Conservation (phyloP, 352 stramenopile genomes). For the Phytophthora chlamydospora region DNA sequence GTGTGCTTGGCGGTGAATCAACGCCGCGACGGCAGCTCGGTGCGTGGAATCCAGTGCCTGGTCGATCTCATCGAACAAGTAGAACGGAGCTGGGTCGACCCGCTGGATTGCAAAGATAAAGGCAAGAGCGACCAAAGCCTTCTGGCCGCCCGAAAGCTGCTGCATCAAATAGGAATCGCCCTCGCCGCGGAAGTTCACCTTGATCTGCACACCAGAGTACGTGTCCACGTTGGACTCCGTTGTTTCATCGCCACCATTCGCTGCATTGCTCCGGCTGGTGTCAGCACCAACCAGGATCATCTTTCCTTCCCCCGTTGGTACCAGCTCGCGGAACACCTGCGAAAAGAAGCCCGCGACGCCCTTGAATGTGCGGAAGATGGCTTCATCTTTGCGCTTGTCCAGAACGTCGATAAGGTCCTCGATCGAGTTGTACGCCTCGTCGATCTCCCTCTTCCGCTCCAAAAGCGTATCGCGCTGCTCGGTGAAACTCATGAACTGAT, state of each 20-base stretch:
- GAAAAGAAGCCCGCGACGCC: constrained; percentile 98
- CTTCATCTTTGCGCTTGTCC: constrained; percentile 98
- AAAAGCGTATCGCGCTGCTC: constrained; percentile 93
- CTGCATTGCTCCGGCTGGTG: constrained; percentile 20
- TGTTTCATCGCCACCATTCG: constrained; percentile 23
- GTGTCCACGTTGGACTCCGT: constrained; percentile 80
- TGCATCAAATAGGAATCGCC: constrained; percentile 98
- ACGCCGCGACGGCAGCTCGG: constrained; percentile 93
- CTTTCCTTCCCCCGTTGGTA: constrained; percentile 96
- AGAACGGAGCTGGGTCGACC: constrained; percentile 99
- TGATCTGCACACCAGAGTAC: constrained; percentile 98
- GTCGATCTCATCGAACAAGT: constrained; percentile 99
- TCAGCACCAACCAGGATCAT: constrained; percentile 96
- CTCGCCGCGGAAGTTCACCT: constrained; percentile 96
- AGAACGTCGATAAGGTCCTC: constrained; percentile 90
- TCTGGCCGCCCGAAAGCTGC: constrained; percentile 99
- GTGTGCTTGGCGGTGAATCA: constrained; percentile 97
- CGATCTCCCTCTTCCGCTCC: constrained; percentile 95
- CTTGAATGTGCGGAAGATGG: constrained; percentile 99
- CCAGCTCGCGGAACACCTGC: constrained; percentile 98
- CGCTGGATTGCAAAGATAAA: constrained; percentile 99
- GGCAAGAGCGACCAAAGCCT: constrained; percentile 98
- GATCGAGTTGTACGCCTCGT: constrained; percentile 92
- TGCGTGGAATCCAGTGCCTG: constrained; percentile 99
- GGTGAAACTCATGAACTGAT: constrained; percentile 99